Evolutionary conservation across 495 filamentous ascomycete genomes (phyloP).

Genomic region (Lasiosphaeria miniovina): DNA sequence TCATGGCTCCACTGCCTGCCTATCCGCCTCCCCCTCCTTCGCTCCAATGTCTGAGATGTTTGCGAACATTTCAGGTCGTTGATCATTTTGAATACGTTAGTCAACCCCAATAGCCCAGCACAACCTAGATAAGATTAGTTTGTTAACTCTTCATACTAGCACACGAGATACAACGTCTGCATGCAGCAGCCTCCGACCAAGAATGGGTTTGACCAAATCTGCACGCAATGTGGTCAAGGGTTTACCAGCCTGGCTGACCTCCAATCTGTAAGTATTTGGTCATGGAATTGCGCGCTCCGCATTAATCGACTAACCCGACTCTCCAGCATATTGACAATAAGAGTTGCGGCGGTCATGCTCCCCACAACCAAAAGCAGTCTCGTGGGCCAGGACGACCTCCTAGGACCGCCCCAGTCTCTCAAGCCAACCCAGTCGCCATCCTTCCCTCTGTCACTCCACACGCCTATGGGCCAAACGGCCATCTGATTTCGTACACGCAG

Average conservation of each 20-base stretch:
- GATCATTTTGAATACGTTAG: constrained; percentile 43
- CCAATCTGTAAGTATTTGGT: constrained; percentile 30
- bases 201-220: constrained; percentile 33
- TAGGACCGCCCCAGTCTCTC: constrained; percentile 6
- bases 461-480: constrained; percentile 12
- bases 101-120: not conserved
- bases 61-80: constrained; percentile 33
- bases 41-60: constrained; percentile 40
- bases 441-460: constrained; percentile 13
- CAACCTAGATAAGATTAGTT: not conserved
- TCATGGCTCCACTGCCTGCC: constrained; percentile 5
- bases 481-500: constrained; percentile 2
- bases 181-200: constrained; percentile 25
- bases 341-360: constrained; percentile 29
- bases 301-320: not conserved
- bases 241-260: constrained; percentile 34
- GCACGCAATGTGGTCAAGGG: constrained; percentile 39
- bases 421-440: constrained; percentile 15
- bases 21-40: constrained; percentile 2
- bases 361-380: constrained; percentile 7
- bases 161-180: constrained; percentile 39
- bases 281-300: not conserved
- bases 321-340: constrained; percentile 32
- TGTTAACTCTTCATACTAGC: constrained; percentile 24
- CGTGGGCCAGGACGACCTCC: constrained; percentile 23